phyloP scores from a whole-genome alignment of 352 stramenopile genomes.

The Phytophthora pinifolia region DNA sequence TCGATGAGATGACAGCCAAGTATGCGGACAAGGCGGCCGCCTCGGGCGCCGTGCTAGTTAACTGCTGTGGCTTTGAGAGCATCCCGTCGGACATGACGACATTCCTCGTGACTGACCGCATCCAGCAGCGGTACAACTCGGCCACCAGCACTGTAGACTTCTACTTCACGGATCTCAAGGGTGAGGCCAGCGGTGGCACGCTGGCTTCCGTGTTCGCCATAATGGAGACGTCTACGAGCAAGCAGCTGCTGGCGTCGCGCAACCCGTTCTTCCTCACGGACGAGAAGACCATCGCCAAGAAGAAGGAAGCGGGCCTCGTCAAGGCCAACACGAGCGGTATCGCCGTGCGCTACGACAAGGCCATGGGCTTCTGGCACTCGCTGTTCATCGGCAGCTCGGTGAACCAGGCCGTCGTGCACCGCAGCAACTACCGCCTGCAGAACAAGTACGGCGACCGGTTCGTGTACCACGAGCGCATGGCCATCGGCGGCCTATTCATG shows the following conservation, averaged over 20 bases:
- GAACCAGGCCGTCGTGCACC: constrained; percentile 84
- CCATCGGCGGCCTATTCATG: constrained; percentile 46
- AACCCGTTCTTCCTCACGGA: constrained; percentile 71
- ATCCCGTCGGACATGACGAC: constrained; percentile 87
- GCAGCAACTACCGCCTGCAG: constrained; percentile 60
- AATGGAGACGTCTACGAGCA: constrained; percentile 48
- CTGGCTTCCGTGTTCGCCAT: constrained; percentile 56
- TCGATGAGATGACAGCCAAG: constrained; percentile 75
- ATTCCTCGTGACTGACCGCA: constrained; percentile 66
- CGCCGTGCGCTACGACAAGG: constrained; percentile 66
- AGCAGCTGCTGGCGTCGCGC: constrained; percentile 37
- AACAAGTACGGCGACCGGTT: constrained; percentile 63
- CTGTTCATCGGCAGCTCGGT: constrained; percentile 79
- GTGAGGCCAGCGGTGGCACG: constrained; percentile 64
- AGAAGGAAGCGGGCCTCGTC: constrained; percentile 31
- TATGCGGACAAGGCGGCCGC: constrained; percentile 54
- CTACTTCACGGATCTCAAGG: constrained; percentile 52
- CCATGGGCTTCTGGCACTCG: constrained; percentile 59
- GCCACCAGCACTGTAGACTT: constrained; percentile 39
- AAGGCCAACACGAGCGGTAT: constrained; percentile 37
- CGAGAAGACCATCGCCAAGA: constrained; percentile 37
- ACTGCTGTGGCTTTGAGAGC: constrained; percentile 89
- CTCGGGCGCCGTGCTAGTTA: constrained; percentile 81
- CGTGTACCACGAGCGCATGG: constrained; percentile 64
- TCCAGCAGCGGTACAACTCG: constrained; percentile 53